Evolutionary conservation across 2,329 filamentous ascomycete species (phyloP), one percentile per base, ranked within the genome.

Genomic region (Apiospora arundinis): DNA sequence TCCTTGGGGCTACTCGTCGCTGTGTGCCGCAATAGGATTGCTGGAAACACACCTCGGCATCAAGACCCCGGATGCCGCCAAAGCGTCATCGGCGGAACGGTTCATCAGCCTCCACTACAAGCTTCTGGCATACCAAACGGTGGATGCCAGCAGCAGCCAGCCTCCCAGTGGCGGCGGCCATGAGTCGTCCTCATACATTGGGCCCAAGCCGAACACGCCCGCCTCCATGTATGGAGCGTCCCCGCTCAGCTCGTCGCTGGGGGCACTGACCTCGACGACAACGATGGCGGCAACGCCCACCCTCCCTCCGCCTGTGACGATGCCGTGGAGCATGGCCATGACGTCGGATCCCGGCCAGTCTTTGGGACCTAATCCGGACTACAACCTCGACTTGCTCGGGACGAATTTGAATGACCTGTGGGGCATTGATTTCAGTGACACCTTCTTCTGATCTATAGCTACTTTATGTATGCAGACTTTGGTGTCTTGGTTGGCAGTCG

Each of bases 1-100:
- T 76, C 89, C 89, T 0, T 91, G 89, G 89, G 88, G 88, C 23
- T 90, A 90, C 78, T 88, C 86, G 70, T 90, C 90, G 77, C 89
- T 91, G 86, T 91, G 88, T 74, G 87, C 88, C 3, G 88, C 89
- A 0, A 83, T 87, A 37, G 89, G 89, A 3, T 82, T 91, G 12
- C 82, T 91, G 32, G 88, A 91, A 78, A 87, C 88, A 0, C 89
- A 91, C 72, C 81, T 91, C 18, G 88, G 86, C 40, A 85, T 85
- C 71, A 90, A 90, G 81, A 85, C 88, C 9, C 77, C 85, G 21
- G 87, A 90, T 74, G 83, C 83, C 9, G 89, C 89, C 71, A 90
- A 90, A 78, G 88, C 88, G 4, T 85, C 86, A 6, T 88, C 88
- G 3, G 88, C 88, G 1, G 88, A 91, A 79, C 82, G 88, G 23